Percentiles rank a stretch among this genome's conserved stretches.
Conservation (phyloP, 345 rosid species). For the Moringa oleifera region DNA sequence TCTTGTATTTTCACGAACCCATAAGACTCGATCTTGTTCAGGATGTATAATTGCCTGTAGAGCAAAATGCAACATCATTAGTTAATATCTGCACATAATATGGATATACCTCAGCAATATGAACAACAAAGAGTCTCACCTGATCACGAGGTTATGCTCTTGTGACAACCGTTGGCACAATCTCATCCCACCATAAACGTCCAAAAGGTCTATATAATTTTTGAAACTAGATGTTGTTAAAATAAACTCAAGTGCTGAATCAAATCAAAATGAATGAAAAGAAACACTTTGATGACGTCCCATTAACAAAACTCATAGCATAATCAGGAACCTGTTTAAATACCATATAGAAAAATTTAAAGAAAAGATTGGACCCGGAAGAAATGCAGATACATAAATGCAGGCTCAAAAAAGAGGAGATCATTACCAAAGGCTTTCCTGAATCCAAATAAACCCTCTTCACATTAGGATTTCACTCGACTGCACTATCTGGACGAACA, state of each 20-base stretch:
- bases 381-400: no score
- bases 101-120: background rate
- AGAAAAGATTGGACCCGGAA: no score
- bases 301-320: constrained; percentile 18
- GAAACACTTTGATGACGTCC: constrained; percentile 32
- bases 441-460: constrained; percentile 31
- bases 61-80: no score
- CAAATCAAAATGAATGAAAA: background rate
- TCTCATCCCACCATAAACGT: constrained; percentile 89
- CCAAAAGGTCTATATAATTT: constrained; percentile 53
- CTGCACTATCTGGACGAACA: constrained; percentile 36
- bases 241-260: no score
- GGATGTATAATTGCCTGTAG: constrained; percentile 62
- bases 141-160: constrained; percentile 75
- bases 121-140: constrained; percentile 22
- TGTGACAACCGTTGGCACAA: constrained; percentile 74
- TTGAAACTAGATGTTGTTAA: background rate
- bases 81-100: no score
- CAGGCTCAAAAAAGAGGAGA: no score
- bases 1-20: constrained; percentile 67
- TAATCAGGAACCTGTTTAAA: constrained; percentile 32
- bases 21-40: constrained; percentile 52
- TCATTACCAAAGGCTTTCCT: constrained; percentile 46
- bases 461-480: constrained; percentile 38
- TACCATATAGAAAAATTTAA: no score